Evolutionary conservation across 176 grass and related monocot species (phyloP), one percentile per base, ranked within the genome.

Genomic region (Rhynchospora pubera): DNA sequence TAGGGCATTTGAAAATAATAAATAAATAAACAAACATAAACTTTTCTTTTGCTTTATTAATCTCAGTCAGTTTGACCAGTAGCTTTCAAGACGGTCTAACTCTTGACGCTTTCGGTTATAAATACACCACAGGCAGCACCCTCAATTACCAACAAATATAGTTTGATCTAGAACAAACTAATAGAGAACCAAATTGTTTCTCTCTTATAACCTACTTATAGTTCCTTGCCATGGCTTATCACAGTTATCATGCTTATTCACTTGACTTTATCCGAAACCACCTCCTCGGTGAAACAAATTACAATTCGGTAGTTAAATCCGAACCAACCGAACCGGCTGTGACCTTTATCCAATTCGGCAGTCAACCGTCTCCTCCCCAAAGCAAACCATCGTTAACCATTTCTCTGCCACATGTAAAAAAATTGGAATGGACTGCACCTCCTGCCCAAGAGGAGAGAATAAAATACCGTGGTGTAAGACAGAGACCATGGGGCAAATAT

Each of bases 401-500:
- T 6, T 76, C 45, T 50, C 21, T 51, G 9, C 59, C 60, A 8
- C n/a, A 64, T 6, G 22, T 24, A 9, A 44, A 14, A 43, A 24
- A 3, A 4, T 46, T 65, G 1, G 78, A 63, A 48, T 62, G 78
- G 78, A 64, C 78, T 0, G 0, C 55, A 18, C 7, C 61, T 12
- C 39, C 57, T 14, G 56, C 19, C 39, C 56, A 80, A 23, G 32
- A 58, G 22, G 39, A 62, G 30, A 45, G 18, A 18, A 45, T 23
- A 62, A 89, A 88, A 86, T 98, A 93, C 84, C 95, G 95, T 9
- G 95, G 95, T 22, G 95, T 98, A 65, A 82, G 92, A 52, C 90
- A 86, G 74, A 84, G 95, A 67, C 92, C 90, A 62, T 98, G 95
- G 95, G 95, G 95, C 5, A 98, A 93, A 87, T 98, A 84, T 50